These are phyloP conservation scores for Neonectria neomacrospora DNA, from an alignment of 2,329 filamentous ascomycete species.

Conservation along the genomic window DNA sequence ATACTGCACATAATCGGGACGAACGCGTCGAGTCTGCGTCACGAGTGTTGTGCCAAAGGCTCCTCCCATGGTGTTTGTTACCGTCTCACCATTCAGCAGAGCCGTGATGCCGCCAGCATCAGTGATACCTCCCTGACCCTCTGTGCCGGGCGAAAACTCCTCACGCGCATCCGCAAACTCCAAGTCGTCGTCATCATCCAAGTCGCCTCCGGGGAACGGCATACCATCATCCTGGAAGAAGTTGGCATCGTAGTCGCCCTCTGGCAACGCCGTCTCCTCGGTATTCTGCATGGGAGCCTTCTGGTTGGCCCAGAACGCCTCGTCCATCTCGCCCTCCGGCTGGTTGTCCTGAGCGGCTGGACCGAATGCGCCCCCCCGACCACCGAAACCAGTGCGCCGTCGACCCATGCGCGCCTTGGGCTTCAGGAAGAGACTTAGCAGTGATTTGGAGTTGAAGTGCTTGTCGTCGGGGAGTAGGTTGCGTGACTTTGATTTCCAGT, in stretches of 20 bases:
- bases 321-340: conserved; percentile 84
- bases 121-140: conserved; percentile 59
- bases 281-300: conserved; percentile 61
- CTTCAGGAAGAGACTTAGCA: conserved; percentile 92
- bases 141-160: conserved; percentile 76
- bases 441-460: conserved; percentile 93
- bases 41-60: conserved; percentile 75
- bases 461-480: conserved; percentile 97
- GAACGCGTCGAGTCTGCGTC: conserved; percentile 69
- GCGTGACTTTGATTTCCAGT: conserved; percentile 93
- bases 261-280: conserved; percentile 67
- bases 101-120: conserved; percentile 61
- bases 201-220: conserved; percentile 70
- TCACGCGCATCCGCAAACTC: conserved; percentile 86
- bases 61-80: conserved; percentile 56
- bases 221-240: conserved; percentile 94
- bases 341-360: conserved; percentile 60
- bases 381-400: conserved; percentile 65
- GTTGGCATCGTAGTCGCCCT: conserved; percentile 93
- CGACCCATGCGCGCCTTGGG: conserved; percentile 86
- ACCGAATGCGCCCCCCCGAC: conserved; percentile 54
- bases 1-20: conserved; percentile 77
- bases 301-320: conserved; percentile 91
- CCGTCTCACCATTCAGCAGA: conserved; percentile 62
- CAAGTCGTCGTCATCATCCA: conserved; percentile 71